phyloP scores from a whole-genome alignment of 2,329 filamentous ascomycete genomes.

The Penicillium sp. region DNA sequence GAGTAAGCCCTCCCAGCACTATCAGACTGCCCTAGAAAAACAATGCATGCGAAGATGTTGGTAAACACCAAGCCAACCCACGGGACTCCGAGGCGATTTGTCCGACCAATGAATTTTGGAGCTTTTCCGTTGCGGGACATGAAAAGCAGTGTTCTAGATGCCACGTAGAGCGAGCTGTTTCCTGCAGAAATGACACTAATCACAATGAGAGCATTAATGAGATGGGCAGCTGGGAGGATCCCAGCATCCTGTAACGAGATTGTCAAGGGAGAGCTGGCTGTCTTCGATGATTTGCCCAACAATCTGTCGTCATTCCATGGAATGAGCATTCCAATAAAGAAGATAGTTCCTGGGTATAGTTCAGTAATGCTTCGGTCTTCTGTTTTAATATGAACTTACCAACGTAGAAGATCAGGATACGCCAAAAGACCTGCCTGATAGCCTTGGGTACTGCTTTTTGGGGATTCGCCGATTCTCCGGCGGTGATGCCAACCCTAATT shows the following conservation, averaged over 20 bases:
- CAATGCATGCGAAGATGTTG: conserved; percentile 60
- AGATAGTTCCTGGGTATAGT: conserved; percentile 54
- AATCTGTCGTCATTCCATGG: conserved; percentile 65
- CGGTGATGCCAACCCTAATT: conserved; percentile 36
- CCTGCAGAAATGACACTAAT: conserved; percentile 69
- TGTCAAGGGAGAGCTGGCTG: conserved; percentile 69
- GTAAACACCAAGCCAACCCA: conserved; percentile 63
- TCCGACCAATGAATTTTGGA: conserved; percentile 65
- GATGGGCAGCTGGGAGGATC: conserved; percentile 68
- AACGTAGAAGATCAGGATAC: conserved; percentile 59
- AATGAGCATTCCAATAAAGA: conserved; percentile 73
- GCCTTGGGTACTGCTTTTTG: conserved; percentile 45
- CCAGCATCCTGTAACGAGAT: conserved; percentile 71
- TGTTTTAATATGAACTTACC: conserved; percentile 16
- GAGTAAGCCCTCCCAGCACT: conserved; percentile 31
- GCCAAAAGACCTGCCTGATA: conserved; percentile 43
- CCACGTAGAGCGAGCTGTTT: conserved; percentile 76
- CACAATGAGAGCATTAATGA: conserved; percentile 76
- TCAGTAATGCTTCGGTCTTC: neutral
- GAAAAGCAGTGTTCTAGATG: conserved; percentile 69
- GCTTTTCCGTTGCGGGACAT: conserved; percentile 73
- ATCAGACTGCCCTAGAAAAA: conserved; percentile 32
- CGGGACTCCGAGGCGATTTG: conserved; percentile 61
- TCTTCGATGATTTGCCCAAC: conserved; percentile 59
- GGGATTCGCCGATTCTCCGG: conserved; percentile 43